Evolutionary conservation across 2,329 filamentous ascomycete species (phyloP).

Genomic region (Hypoxylon rubiginosum): DNA sequence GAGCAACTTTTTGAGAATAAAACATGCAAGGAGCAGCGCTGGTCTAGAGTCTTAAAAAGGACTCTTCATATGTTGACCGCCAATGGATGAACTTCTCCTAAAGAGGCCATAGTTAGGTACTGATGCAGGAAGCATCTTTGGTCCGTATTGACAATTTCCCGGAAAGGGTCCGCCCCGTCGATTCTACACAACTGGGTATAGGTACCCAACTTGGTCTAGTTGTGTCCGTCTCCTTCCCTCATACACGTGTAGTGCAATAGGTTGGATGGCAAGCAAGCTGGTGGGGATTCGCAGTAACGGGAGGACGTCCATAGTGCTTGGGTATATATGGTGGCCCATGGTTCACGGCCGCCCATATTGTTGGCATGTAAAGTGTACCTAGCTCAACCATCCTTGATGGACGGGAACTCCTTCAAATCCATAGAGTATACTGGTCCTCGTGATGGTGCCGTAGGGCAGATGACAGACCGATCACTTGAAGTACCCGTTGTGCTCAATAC

Average conservation of each 20-base stretch:
- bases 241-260: conserved; percentile 40
- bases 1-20: conserved; percentile 22
- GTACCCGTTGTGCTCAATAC: conserved; percentile 12
- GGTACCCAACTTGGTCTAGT: conserved; percentile 32
- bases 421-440: conserved; percentile 18
- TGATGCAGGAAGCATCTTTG: conserved; percentile 40
- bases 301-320: conserved; percentile 22
- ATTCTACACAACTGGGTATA: conserved; percentile 28
- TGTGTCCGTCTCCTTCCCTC: conserved; percentile 28
- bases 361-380: conserved; percentile 10
- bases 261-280: conserved; percentile 24
- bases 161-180: conserved; percentile 19
- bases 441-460: conserved; percentile 5
- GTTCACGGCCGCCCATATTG: conserved; percentile 28
- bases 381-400: conserved; percentile 16
- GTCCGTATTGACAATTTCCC: conserved; percentile 29
- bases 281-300: conserved; percentile 26
- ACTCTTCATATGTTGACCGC: conserved; percentile 21
- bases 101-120: conserved; percentile 37
- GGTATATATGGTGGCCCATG: conserved; percentile 18
- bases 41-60: conserved; percentile 17
- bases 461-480: conserved; percentile 3
- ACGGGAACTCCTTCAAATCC: conserved; percentile 18
- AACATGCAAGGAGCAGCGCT: conserved; percentile 19
- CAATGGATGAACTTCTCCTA: conserved; percentile 33